Evolutionary conservation across 2,329 filamentous ascomycete genomes (phyloP).

Genomic region (Cercospora sp.): DNA sequence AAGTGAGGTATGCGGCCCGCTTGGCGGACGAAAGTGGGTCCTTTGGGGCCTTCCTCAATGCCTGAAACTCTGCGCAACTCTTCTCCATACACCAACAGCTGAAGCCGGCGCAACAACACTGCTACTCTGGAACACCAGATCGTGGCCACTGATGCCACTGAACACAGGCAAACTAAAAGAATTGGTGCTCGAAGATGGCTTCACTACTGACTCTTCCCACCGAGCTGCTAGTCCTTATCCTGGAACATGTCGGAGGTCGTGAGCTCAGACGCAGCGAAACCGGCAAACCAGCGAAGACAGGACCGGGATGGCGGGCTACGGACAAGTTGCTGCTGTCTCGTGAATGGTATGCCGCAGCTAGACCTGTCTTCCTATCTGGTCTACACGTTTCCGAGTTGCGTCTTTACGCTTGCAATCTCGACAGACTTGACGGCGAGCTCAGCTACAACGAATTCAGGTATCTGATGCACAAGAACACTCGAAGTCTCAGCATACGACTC

Average conservation of each 20-base stretch:
- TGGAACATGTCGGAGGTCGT: constrained; percentile 26
- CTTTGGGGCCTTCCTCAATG: background rate
- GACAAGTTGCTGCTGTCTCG: constrained; percentile 20
- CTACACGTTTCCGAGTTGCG: constrained; percentile 18
- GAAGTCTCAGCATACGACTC: constrained; percentile 19
- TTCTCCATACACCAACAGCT: background rate
- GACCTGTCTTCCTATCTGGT: constrained; percentile 22
- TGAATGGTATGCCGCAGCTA: constrained; percentile 24
- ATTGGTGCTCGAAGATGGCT: constrained; percentile 15
- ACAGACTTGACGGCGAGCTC: constrained; percentile 16
- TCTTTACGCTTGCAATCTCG: constrained; percentile 21
- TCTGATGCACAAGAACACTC: constrained; percentile 28
- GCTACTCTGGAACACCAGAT: background rate
- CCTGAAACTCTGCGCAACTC: background rate
- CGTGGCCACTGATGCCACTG: background rate
- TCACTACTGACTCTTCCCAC: constrained; percentile 21
- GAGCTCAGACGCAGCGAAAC: constrained; percentile 27
- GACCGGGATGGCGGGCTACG: constrained; percentile 6
- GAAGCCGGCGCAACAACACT: background rate
- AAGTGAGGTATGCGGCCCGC: background rate
- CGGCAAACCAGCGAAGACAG: background rate
- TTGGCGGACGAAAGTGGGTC: background rate
- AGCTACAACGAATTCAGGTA: constrained; percentile 13
- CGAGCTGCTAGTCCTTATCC: constrained; percentile 25
- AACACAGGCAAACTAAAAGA: background rate